Base-by-base conservation (phyloP, 148 eudicot species). In the Nepenthes mirabilis region DNA sequence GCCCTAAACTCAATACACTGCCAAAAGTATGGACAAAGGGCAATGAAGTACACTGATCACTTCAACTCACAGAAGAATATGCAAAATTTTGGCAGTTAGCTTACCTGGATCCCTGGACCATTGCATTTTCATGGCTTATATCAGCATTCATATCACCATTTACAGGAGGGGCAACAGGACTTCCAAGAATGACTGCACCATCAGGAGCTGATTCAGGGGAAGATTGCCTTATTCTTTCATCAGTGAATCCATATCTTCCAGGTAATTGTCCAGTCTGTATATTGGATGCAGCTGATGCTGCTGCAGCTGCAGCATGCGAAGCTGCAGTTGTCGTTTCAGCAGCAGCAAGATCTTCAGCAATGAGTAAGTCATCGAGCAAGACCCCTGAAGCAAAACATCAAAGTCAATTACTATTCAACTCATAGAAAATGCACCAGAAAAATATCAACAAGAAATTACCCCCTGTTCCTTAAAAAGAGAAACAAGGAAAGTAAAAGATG, bases 341-440 rank as follows among this genome's bases (percentile, higher is more conserved):
- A 68, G 96, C 98, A 64, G 98, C 91, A 55, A 93, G 81, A 77
- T 93, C 98, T 77, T 93, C 98, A 59, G 98, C 98, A 32, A 93
- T 91, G 60, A 93, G 85, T 58, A 93, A 80, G 68, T 89, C 95
- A 73, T 88, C 98, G 58, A 93, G 87, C 60, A 93, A 79, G 60
- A 93, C 95, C 56, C 98, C 98, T 91, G 64, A 47, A 64, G 47
- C 57, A 65, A 36, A 66, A 55, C 14, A 59, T 52, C 10, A 59
- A 37, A 55, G 9, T 43, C 62, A 47, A 23, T 23, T 23, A 23
- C 2, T 57, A 56, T 56, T 55, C 13, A 55, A 23, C 47, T 43
- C 45, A 32, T 23, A 8, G 53, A 57, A 2, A 5, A 23, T 52
- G 6, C 23, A 23, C 23, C 23, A 5, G 2, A 52, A 32, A 52